Evolutionary conservation across 2,329 filamentous ascomycete genomes (phyloP), one percentile per base, ranked within the genome.

Genomic region (Akanthomyces muscarius): DNA sequence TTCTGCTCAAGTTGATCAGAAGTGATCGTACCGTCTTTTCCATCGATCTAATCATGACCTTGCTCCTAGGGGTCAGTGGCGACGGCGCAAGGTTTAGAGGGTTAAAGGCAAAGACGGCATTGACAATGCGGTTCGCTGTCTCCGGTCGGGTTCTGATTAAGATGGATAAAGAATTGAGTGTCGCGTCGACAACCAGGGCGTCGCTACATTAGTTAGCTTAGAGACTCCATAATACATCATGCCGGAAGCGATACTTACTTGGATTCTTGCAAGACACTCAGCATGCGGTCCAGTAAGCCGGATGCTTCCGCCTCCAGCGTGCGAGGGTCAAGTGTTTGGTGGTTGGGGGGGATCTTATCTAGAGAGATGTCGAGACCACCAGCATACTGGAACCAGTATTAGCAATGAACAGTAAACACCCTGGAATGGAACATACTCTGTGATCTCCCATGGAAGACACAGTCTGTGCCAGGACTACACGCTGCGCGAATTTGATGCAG

Each of bases 401-500:
- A 65, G 75, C 62, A 74, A 71, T 65, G 18, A 2, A 28, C 5
- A 41, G 14, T 14, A 3, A 14, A 5, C 23, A 38, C 21, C 42
- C 8, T 45, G 21, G 7, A 53, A 1, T 41, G 23, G 5, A 41
- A 80, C 85, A 75, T 84, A 97, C 91, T 80, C 91, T 87, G 68
- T 90, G 89, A 72, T 98, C 94, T 62, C 86, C 82, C 68, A 91
- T 90, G 64, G 89, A 79, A 53, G 91, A 91, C n/a, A 89, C 87
- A 13, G 92, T 97, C 76, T 99, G 94, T 21, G 92, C 91, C 68
- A 97, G 85, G 51, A 99, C 90, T 51, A 98, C 91, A 66, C 91
- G 88, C 78, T 99, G 94, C 44, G 92, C 89, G 75, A 99, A 99
- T 76, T 99, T 99, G 82, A 98, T 89, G 79, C 95, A 98, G 81